Conservation (phyloP, 306 rosid genomes). For the Castanea mollissima region DNA sequence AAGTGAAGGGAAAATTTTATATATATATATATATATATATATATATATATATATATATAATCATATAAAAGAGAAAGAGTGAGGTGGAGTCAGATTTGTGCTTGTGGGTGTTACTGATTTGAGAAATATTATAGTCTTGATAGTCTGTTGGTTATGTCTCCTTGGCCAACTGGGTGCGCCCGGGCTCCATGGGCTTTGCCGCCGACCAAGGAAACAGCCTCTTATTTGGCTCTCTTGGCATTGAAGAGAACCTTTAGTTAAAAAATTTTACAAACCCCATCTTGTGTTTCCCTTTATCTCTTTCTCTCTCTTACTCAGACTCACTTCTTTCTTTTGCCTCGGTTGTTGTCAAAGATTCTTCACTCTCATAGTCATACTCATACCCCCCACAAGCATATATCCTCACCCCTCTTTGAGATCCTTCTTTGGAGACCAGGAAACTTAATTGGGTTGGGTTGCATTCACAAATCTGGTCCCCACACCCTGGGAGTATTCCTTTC, state of each 20-base stretch:
- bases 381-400: conserved; percentile 33
- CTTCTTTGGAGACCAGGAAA: conserved; percentile 45
- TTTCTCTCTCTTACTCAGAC: conserved; percentile 57
- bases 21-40: too few relatives aligned
- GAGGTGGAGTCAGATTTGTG: conserved; percentile 93
- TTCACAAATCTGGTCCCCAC: conserved; percentile 49
- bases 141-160: conserved; percentile 85
- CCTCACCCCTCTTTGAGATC: conserved; percentile 38
- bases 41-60: neutral
- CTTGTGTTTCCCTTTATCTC: conserved; percentile 31
- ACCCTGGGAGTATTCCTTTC: conserved; percentile 24
- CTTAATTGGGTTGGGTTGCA: conserved; percentile 33
- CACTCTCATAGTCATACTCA: conserved; percentile 12
- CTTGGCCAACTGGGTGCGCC: conserved; percentile 70
- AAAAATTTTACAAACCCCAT: conserved; percentile 39
- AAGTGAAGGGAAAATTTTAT: conserved; percentile 26
- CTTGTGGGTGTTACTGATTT: conserved; percentile 58
- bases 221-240: conserved; percentile 73
- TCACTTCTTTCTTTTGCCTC: conserved; percentile 29
- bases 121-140: conserved; percentile 61
- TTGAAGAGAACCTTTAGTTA: conserved; percentile 70
- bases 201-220: conserved; percentile 94
- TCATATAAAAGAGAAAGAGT: conserved; percentile 42
- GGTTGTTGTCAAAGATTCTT: conserved; percentile 78
- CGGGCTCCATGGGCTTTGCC: conserved; percentile 98